Evolutionary conservation across 306 rosid genomes (phyloP).

Genomic region (Adenanthera pavonina): DNA sequence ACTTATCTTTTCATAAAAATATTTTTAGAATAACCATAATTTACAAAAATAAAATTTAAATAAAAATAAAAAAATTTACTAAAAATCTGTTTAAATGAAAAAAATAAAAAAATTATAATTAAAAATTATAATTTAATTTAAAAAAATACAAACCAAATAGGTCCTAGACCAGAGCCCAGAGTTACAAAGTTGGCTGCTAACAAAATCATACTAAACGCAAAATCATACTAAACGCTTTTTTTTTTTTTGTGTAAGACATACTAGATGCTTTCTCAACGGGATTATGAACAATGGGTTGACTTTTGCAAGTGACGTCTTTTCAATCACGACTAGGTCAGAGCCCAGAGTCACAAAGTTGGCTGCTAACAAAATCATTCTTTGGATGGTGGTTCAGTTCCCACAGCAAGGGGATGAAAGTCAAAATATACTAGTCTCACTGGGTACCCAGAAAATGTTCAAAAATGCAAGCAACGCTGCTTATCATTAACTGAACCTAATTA

Average conservation of each 20-base stretch:
- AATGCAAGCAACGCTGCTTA: slow-evolving; percentile 43
- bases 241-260: too few species aligned
- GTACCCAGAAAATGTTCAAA: slow-evolving; percentile 22
- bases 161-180: background rate
- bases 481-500: slow-evolving; percentile 45
- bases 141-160: too few species aligned
- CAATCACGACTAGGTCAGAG: background rate
- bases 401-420: background rate
- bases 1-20: too few species aligned
- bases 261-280: too few species aligned
- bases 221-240: too few species aligned
- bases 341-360: background rate
- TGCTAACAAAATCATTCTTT: background rate
- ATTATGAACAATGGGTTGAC: too few species aligned
- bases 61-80: too few species aligned
- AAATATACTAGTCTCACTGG: background rate
- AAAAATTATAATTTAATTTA: too few species aligned
- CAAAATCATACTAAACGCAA: background rate
- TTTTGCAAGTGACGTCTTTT: background rate
- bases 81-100: too few species aligned
- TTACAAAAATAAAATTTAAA: too few species aligned
- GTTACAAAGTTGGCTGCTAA: background rate
- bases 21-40: too few species aligned
- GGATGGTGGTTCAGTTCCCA: background rate
- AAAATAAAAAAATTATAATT: too few species aligned